Conservation (phyloP, 768 basidiomycete species). For the Porphyrellus cyaneotinctus region DNA sequence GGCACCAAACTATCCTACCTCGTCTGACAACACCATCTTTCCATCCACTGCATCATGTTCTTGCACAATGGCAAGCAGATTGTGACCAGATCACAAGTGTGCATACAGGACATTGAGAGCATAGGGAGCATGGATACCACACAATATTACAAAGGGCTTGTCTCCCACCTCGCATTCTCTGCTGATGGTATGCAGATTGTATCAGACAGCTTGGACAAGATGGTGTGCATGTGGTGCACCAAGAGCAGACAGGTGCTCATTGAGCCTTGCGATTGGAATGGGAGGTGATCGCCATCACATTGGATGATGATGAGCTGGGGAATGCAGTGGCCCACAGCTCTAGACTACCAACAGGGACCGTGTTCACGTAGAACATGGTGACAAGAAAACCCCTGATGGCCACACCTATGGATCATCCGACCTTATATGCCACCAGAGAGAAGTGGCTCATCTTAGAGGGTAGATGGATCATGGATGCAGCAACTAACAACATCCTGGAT, state of each 20-base stretch:
- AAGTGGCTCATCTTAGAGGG: conserved; percentile 18
- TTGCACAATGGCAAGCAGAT: conserved; percentile 25
- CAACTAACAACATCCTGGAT: conserved; percentile 10
- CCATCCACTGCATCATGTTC: conserved; percentile 26
- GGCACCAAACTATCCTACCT: conserved; percentile 21
- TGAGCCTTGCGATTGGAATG: conserved; percentile 21
- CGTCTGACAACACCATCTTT: conserved; percentile 26
- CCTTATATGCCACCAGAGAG: neutral
- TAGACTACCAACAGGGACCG: conserved; percentile 23
- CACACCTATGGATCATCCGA: conserved; percentile 20
- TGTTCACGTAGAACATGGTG: conserved; percentile 27
- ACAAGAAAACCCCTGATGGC: conserved; percentile 19
- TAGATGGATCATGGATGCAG: conserved; percentile 24
- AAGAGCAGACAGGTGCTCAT: conserved; percentile 18
- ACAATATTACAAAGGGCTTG: conserved; percentile 26
- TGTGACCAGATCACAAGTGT: conserved; percentile 28
- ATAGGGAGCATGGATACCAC: conserved; percentile 24
- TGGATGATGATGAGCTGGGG: conserved; percentile 9
- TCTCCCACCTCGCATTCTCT: conserved; percentile 27
- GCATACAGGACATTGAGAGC: conserved; percentile 31
- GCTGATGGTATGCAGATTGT: conserved; percentile 25
- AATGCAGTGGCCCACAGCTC: conserved; percentile 8
- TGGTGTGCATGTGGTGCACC: conserved; percentile 29
- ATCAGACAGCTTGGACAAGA: conserved; percentile 30
- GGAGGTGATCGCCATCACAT: conserved; percentile 18